Conservation (phyloP, 1,139 yeast genomes). For the Hyphopichia burtonii region DNA sequence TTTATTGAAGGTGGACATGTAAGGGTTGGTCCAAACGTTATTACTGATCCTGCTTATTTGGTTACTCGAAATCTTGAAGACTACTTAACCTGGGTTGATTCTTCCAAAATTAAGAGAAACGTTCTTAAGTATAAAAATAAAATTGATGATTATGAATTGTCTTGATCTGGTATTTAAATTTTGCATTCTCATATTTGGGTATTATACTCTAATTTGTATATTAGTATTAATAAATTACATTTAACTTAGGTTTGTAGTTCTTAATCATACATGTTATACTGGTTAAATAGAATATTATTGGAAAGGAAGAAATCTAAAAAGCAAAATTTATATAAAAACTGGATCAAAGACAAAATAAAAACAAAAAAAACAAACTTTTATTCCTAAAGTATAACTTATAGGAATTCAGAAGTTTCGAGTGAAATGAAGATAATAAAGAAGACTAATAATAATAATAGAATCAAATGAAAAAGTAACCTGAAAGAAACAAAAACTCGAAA, state of each 20-base stretch:
- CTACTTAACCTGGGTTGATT: slow-evolving; percentile 95
- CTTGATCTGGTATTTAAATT: slow-evolving; percentile 22
- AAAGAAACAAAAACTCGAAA: background rate
- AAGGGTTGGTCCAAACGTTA: slow-evolving; percentile 92
- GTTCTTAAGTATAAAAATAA: slow-evolving; percentile 86
- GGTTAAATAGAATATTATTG: background rate
- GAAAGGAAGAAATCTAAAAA: background rate
- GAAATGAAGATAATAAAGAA: background rate
- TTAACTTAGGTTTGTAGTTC: too few relatives aligned
- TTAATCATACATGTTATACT: too few relatives aligned
- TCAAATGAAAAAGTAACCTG: background rate
- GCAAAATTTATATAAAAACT: background rate
- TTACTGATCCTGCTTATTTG: slow-evolving; percentile 93
- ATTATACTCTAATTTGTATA: background rate
- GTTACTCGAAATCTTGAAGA: slow-evolving; percentile 94
- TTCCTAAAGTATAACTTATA: too few relatives aligned
- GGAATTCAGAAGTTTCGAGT: too few relatives aligned
- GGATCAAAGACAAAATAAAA: background rate
- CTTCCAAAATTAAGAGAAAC: slow-evolving; percentile 87
- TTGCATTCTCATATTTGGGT: background rate
- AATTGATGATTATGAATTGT: slow-evolving; percentile 74
- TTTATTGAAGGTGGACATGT: slow-evolving; percentile 97
- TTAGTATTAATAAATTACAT: background rate
- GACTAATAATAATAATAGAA: background rate
- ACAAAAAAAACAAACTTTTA: background rate